Base-by-base conservation (phyloP, 805 yeast species). In the Kregervanrija pseudodelftensis region DNA sequence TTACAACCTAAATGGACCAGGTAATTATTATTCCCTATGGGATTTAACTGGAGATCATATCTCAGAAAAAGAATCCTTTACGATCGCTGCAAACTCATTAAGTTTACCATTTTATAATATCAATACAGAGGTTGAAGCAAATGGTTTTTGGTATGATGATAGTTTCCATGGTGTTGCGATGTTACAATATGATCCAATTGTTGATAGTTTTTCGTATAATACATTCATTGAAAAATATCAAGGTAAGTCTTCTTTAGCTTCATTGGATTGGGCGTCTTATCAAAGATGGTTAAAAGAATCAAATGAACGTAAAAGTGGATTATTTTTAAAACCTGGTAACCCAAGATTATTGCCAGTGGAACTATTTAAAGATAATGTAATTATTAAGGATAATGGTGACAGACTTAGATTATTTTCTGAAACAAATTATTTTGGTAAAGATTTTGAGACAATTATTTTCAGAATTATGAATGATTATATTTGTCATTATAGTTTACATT, bases 141-240 rank as follows among this genome's bases (percentile, higher is more conserved):
- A 72, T 55, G 80, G 81, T n/a, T 71, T 71, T 50, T 66, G 61
- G 54, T 57, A 59, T 42, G 49, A 54, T 38, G 43, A 51, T 36
- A 56, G 53, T 30, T 75, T 68, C 49, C 57, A 64, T 11, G 79
- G 77, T 5, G 72, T 75, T 28, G 79, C 76, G 11, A 73, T 74
- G 78, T 68, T 78, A 3, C 77, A 74, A 48, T 72, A 59, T 50
- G 79, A 76, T 52, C 79, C 80, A 1, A 63, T 66, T 1, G 66
- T 66, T 37, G 80, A 75, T 52, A 65, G 41, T 32, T 54, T 50
- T 36, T 47, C 63, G 9, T 40, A 49, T 22, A 51, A 49, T 35
- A 51, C 61, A 14, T 61, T 53, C 40, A 33, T 33, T 10, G 55
- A 55, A 12, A 55, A 54, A 35, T 55, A 50, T 43, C 16, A 38